A percentile compares a stretch with the other conserved stretches of the same genome.
phyloP scores from a whole-genome alignment of 176 grass and related monocot genomes.

The Carex pumila region DNA sequence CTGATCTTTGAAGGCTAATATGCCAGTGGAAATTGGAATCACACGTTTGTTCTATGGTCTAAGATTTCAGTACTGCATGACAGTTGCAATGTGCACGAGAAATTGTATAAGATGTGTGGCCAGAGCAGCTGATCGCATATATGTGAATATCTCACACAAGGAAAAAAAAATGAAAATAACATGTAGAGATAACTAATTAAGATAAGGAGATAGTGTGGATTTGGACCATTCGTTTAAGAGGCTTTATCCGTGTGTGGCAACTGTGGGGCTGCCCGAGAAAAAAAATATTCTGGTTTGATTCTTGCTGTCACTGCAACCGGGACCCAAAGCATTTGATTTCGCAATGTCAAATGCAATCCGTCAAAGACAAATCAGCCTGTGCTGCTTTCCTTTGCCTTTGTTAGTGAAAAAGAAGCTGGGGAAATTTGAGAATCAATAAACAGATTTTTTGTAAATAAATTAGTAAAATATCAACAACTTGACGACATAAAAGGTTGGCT shows the following conservation, averaged over 20 bases:
- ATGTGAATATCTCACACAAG: not conserved
- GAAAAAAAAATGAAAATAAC: not conserved
- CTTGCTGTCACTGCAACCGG: not conserved
- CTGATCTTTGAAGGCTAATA: slow-evolving; percentile 3
- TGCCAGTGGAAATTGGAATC: slow-evolving; percentile 24
- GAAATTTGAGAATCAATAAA: not conserved
- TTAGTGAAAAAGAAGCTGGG: too few relatives aligned
- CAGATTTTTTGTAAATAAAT: too few relatives aligned
- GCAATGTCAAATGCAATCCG: not conserved
- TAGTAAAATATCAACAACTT: too few relatives aligned
- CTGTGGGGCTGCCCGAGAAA: not conserved
- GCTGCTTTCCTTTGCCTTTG: not conserved
- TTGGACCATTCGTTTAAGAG: slow-evolving; percentile 44
- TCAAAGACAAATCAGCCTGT: not conserved
- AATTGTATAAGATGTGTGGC: slow-evolving; percentile 13
- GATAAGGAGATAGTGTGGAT: slow-evolving; percentile 40
- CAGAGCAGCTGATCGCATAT: not conserved
- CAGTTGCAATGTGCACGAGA: slow-evolving; percentile 8
- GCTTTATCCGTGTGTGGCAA: slow-evolving; percentile 25
- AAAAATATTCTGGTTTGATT: not conserved
- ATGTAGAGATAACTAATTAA: slow-evolving; percentile 21
- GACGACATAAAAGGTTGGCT: too few relatives aligned
- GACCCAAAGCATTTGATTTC: not conserved
- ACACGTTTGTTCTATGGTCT: slow-evolving; percentile 41
- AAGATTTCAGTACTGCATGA: not conserved